Base-by-base conservation (phyloP, 2,329 filamentous ascomycete genomes). In the Pseudogymnoascus pannorum region DNA sequence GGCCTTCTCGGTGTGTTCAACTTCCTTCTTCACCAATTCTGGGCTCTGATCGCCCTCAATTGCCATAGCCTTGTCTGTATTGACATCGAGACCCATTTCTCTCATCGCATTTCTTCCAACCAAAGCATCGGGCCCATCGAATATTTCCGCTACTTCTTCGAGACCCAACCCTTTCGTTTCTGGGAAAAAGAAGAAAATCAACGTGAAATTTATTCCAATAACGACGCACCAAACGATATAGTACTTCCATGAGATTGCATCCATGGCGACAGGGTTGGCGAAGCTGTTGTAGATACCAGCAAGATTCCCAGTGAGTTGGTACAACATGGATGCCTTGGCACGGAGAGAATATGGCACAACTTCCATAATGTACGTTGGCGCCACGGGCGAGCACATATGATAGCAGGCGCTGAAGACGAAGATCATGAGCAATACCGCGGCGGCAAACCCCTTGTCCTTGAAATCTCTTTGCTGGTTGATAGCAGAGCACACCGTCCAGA, bases 91-190 rank as follows among this genome's bases (percentile, higher is more conserved):
- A 18, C 58, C 58, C 22, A 44, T 29, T 35, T 59, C 40, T 14
- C 26, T 59, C 58, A 59, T 59, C 18, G 58, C 58, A 42, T 59
- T 59, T 14, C 6, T 44, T 24, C 58, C 58, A 38, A 44, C 48
- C 9, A 59, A 22, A 58, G 44, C 60, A 58, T 61, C 60, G 1
- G 5, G 51, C 35, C 62, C 63, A 7, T 62, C 63, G 42, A 64
- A 64, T 4, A 64, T 40, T 5, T 38, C 59, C 3, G 61, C 82
- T 77, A 88, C 85, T 68, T 88, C 85, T 66, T 88, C 85, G 0
- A 88, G 76, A 0, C 81, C 82, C 1, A 86, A 71, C 0, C 83
- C 77, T 69, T 85, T 86, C 0, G 85, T 87, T 72, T 87, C 84
- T 0, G 84, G 84, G 3, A 85, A 85, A 67, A 84, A 79, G 69